phyloP scores from a whole-genome alignment of 805 yeast species.

The Grigorovia yakushimaensis region DNA sequence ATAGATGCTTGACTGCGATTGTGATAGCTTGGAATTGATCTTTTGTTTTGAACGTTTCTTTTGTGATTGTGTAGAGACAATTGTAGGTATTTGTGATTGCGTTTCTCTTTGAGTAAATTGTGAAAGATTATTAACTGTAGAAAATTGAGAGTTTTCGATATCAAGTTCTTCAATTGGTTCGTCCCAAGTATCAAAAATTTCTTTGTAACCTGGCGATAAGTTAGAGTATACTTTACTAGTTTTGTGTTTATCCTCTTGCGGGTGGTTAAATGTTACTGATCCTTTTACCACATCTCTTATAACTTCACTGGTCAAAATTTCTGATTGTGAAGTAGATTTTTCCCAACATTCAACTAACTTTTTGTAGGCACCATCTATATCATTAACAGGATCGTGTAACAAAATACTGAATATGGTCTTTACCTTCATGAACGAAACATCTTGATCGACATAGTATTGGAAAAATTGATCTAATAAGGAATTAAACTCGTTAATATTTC shows the following conservation, averaged over 20 bases:
- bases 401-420: conserved; percentile 8
- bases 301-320: conserved; percentile 11
- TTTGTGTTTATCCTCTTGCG: neutral
- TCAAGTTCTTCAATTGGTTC: conserved; percentile 5
- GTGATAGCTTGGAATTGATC: conserved; percentile 1
- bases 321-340: conserved; percentile 11
- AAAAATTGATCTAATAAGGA: conserved; percentile 22
- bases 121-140: conserved; percentile 3
- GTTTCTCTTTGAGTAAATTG: conserved; percentile 11
- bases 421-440: conserved; percentile 14
- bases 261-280: conserved; percentile 8
- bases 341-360: conserved; percentile 26
- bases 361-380: conserved; percentile 17
- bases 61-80: conserved; percentile 21
- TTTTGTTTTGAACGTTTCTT: conserved; percentile 4
- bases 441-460: conserved; percentile 15
- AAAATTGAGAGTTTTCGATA: conserved; percentile 1
- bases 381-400: conserved; percentile 11
- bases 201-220: conserved; percentile 9
- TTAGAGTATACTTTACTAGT: neutral
- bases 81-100: conserved; percentile 24
- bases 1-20: neutral
- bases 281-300: conserved; percentile 14
- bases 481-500: conserved; percentile 17
- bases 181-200: conserved; percentile 21